A percentile compares a stretch with the other conserved stretches of the same genome.
phyloP scores from a whole-genome alignment of 441 rosid species.

The Lepidium campestre region DNA sequence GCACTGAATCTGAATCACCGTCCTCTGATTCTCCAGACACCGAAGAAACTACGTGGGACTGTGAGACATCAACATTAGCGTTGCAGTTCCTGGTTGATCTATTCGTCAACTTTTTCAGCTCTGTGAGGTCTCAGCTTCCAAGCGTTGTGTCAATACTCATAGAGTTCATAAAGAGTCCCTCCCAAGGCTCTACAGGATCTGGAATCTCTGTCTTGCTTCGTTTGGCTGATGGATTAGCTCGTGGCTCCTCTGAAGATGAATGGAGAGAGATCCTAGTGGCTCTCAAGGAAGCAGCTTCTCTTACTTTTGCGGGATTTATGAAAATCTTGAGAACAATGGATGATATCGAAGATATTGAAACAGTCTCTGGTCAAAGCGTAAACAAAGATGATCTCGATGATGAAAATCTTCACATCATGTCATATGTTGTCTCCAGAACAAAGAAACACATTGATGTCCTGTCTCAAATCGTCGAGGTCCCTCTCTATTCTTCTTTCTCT shows the following conservation, averaged over 20 bases:
- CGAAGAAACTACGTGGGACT: constrained; percentile 76
- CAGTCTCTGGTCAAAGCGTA: constrained; percentile 53
- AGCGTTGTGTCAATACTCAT: constrained; percentile 51
- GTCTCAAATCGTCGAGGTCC: constrained; percentile 78
- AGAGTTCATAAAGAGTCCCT: constrained; percentile 65
- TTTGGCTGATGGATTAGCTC: constrained; percentile 58
- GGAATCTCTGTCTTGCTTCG: constrained; percentile 69
- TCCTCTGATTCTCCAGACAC: constrained; percentile 34
- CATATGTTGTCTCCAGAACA: constrained; percentile 78
- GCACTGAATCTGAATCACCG: constrained; percentile 37
- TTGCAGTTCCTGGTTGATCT: constrained; percentile 71
- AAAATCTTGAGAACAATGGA: constrained; percentile 78
- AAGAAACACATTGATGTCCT: constrained; percentile 80
- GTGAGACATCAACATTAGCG: constrained; percentile 73
- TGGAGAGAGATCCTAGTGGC: constrained; percentile 64
- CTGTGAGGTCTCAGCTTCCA: constrained; percentile 57
- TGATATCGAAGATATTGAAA: constrained; percentile 55
- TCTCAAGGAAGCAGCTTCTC: constrained; percentile 70
- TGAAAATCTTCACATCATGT: constrained; percentile 70
- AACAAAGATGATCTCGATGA: constrained; percentile 61
- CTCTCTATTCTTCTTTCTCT: background rate
- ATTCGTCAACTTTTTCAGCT: constrained; percentile 49
- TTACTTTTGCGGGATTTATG: constrained; percentile 63
- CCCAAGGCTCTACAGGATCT: constrained; percentile 75
- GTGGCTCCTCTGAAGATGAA: constrained; percentile 61